phyloP scores from a whole-genome alignment of 345 rosid genomes.

The Populus deltoides region DNA sequence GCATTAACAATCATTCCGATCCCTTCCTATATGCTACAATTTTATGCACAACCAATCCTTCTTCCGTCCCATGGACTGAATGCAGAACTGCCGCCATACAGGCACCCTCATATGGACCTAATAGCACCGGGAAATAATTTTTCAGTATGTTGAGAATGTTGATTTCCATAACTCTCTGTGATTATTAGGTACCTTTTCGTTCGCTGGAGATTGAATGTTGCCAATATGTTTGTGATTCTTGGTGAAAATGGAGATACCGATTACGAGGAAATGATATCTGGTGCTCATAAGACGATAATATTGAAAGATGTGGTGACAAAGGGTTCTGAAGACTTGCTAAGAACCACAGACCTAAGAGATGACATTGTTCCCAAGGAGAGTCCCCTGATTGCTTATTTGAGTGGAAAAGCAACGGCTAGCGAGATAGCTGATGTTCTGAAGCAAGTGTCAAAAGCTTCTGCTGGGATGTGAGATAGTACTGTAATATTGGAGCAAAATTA shows the following conservation, averaged over 20 bases:
- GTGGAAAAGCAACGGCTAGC: slow-evolving; percentile 39
- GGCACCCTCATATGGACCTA: background rate
- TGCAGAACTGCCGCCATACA: too few species aligned
- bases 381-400: slow-evolving; percentile 49
- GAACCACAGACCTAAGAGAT: slow-evolving; percentile 55
- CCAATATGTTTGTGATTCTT: slow-evolving; percentile 75
- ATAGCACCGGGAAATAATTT: background rate
- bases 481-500: background rate
- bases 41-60: too few species aligned
- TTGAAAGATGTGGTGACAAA: slow-evolving; percentile 52
- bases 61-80: too few species aligned
- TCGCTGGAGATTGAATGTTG: slow-evolving; percentile 86
- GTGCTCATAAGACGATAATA: slow-evolving; percentile 74
- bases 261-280: slow-evolving; percentile 76
- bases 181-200: slow-evolving; percentile 70
- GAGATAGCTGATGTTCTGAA: slow-evolving; percentile 58
- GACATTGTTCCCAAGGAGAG: slow-evolving; percentile 72
- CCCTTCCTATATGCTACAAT: background rate
- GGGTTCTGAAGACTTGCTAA: slow-evolving; percentile 64
- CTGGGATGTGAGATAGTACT: slow-evolving; percentile 16
- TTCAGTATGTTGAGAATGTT: background rate
- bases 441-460: slow-evolving; percentile 42
- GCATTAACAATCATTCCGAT: background rate
- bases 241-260: slow-evolving; percentile 92
- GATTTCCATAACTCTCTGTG: background rate